These are phyloP conservation scores for Macadamia integrifolia DNA, from an alignment of 164 flowering plant genomes.

Conservation along the genomic window DNA sequence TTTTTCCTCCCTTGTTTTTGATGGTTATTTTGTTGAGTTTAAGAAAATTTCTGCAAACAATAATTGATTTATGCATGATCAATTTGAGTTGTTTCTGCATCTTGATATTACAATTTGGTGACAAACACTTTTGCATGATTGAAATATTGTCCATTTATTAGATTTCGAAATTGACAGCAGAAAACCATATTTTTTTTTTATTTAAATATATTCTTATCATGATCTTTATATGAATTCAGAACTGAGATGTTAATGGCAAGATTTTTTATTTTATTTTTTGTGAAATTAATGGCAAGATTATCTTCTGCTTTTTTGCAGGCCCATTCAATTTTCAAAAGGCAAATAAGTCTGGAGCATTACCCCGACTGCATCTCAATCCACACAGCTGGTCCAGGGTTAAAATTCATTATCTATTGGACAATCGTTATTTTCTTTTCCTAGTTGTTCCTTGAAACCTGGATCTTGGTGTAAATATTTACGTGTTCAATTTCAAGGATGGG, in stretches of 20 bases:
- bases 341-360: slow-evolving; percentile 35
- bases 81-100: no score
- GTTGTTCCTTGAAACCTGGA: not conserved
- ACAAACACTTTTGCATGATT: no score
- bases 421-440: not conserved
- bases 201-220: not conserved
- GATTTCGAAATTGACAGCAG: not conserved
- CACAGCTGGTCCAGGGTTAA: slow-evolving; percentile 90
- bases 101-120: no score
- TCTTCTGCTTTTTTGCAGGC: slow-evolving; percentile 37
- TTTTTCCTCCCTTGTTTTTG: no score
- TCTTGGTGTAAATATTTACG: no score
- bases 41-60: no score
- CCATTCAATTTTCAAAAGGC: slow-evolving; percentile 80
- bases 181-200: no score
- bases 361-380: slow-evolving; percentile 70
- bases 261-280: no score
- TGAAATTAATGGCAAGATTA: not conserved
- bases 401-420: not conserved
- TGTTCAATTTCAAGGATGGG: no score
- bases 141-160: not conserved
- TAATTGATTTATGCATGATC: no score
- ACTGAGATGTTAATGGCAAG: no score
- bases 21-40: no score
- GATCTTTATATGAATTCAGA: not conserved